Base-by-base conservation (phyloP, 441 rosid species). In the Macaranga tanarius region DNA sequence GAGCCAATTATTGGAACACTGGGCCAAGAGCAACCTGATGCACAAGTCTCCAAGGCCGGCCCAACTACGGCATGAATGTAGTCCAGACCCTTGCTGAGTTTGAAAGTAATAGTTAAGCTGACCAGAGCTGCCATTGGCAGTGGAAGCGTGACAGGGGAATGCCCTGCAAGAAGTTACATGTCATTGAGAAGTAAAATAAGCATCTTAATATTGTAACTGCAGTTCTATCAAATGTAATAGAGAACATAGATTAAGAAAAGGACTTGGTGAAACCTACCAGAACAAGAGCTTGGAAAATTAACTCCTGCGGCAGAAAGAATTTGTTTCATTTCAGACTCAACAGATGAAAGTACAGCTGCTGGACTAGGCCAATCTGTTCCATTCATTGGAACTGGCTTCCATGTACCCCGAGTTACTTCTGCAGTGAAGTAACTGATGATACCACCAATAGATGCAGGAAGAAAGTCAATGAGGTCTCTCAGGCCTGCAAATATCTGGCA, bases 301-400 rank as follows among this genome's bases (percentile, higher is more conserved):
- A 87, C 86, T 4, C 94, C 92, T 44, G 79, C 92, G 65, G 79
- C 80, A 61, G 85, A 78, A 60, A 89, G 86, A 74, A 86, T 77
- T 76, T 81, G 85, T 71, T 83, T 85, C 71, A 89, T 83, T 80
- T 89, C 90, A 75, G 82, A 82, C 64, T 84, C 84, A 69, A 89
- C 62, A 45, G 80, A 75, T 8, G 84, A 69, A 75, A 89, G 87
- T 55, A 76, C 75, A 60, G 82, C 69, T 25, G 85, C 79, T 59
- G 92, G 94, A 84, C 92, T 89, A 42, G 92, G 94, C 94, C 94
- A 89, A 67, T 89, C 90, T 47, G 71, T 85, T 75, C 94, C 92
- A 77, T 89, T 89, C 92, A 89, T 89, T 16, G 85, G 85, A 68
- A 89, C 94, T 71, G 84, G 84, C 79, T 86, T 84, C 94, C 92